phyloP scores from a whole-genome alignment of 768 basidiomycete species.

The Suillus occidentalis region DNA sequence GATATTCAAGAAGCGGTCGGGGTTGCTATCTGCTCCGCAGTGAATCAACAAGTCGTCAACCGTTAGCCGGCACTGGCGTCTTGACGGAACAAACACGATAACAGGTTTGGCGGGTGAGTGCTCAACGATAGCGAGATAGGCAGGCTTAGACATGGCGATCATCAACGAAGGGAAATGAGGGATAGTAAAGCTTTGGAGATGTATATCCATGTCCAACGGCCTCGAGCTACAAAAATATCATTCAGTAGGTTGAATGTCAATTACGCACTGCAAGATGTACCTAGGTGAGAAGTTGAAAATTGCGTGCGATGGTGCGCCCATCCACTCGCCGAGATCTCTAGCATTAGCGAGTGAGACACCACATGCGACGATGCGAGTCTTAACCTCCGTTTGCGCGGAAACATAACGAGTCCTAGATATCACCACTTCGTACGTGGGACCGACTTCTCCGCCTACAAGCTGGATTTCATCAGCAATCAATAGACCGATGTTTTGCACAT shows the following conservation, averaged over 20 bases:
- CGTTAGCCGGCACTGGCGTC: conserved; percentile 91
- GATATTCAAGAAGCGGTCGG: conserved; percentile 87
- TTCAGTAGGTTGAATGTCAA: neutral
- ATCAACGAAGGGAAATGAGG: conserved; percentile 99
- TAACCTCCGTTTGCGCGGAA: conserved; percentile 87
- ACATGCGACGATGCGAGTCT: conserved; percentile 93
- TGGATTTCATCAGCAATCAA: conserved; percentile 96
- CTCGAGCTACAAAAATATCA: conserved; percentile 62
- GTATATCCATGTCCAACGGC: conserved; percentile 96
- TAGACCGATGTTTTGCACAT: conserved; percentile 90
- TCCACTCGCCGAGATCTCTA: conserved; percentile 95
- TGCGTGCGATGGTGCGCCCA: conserved; percentile 89
- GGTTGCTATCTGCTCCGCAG: conserved; percentile 83
- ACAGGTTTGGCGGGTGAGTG: conserved; percentile 84
- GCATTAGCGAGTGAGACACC: conserved; percentile 96
- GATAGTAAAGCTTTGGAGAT: conserved; percentile 91
- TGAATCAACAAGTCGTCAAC: conserved; percentile 90
- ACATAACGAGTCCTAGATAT: conserved; percentile 97
- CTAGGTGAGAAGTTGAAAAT: conserved; percentile 98
- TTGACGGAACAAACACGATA: conserved; percentile 89
- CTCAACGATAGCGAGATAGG: conserved; percentile 90
- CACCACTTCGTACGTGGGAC: conserved; percentile 95
- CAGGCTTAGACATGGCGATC: conserved; percentile 99
- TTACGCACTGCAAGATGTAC: conserved; percentile 35
- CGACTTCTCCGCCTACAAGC: conserved; percentile 90